Percentiles rank a stretch among this genome's conserved stretches.
Conservation (phyloP, 2,329 filamentous ascomycete species). For the Colletotrichum simmondsii region DNA sequence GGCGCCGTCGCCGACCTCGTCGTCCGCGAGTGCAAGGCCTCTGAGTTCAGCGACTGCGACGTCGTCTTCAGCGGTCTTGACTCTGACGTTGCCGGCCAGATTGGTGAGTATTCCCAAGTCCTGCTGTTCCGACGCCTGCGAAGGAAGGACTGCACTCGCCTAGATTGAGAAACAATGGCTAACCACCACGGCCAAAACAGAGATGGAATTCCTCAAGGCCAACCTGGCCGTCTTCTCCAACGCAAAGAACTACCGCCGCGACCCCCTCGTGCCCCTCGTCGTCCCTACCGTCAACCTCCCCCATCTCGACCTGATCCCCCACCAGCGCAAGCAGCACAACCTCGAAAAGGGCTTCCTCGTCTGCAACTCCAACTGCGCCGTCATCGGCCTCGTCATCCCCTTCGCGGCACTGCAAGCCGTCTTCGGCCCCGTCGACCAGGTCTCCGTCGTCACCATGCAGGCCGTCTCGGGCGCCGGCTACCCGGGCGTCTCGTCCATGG, state of each 20-base stretch:
- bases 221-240: constrained; percentile 96
- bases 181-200: constrained; percentile 54
- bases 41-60: constrained; percentile 89
- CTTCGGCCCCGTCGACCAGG: constrained; percentile 83
- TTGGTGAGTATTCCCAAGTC: constrained; percentile 68
- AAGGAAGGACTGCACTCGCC: not conserved
- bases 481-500: constrained; percentile 91
- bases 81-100: constrained; percentile 90
- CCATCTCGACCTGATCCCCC: constrained; percentile 88
- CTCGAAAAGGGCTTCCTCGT: constrained; percentile 91
- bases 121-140: not conserved
- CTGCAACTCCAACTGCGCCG: constrained; percentile 98
- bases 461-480: constrained; percentile 94
- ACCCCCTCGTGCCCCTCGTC: constrained; percentile 90
- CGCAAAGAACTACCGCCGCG: constrained; percentile 94
- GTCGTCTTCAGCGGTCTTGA: constrained; percentile 94
- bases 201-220: constrained; percentile 89
- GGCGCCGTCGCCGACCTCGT: constrained; percentile 82
- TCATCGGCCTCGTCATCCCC: constrained; percentile 95
- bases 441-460: constrained; percentile 91
- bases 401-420: constrained; percentile 88
- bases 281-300: constrained; percentile 94
- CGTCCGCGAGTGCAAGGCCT: constrained; percentile 85
- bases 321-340: constrained; percentile 79
- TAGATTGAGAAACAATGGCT: not conserved